Evolutionary conservation across 768 basidiomycete species (phyloP), one percentile per base, ranked within the genome.

Genomic region (Candolleomyces efflorescens): DNA sequence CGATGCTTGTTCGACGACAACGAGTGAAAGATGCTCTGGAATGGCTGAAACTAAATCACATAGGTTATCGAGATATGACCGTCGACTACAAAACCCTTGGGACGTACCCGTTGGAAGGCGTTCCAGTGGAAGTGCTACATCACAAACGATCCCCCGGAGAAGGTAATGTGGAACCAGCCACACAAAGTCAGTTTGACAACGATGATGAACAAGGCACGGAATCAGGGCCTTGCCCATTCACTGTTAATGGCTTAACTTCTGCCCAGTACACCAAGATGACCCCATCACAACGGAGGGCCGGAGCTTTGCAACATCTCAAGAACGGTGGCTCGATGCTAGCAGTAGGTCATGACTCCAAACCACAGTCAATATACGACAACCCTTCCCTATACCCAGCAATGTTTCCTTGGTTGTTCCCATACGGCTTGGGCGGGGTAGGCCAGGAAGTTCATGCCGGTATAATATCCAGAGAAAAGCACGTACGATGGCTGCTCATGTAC

Each of bases 211-310:
- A 18, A 24, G 52, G 52, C 6, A 53, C 52, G 4, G 32, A 38
- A 18, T 49, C 54, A 4, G 75, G 74, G 3, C 54, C 58, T 6
- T 75, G 74, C 62, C 60, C 73, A 0, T 75, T 77, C 59, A 62
- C 67, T 9, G 74, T 78, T 5, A 72, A 76, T 67, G 71, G 72
- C 9, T 20, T 78, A 0, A 69, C 67, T 18, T 73, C 65, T 1
- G 63, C 67, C 12, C 43, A 65, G 6, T 51, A 69, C 23, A 43
- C 59, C 24, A 60, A 62, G 7, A 65, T 69, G 54, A 46, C 62
- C 0, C 41, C 64, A 2, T 56, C 62, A 13, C 55, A 53, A 15
- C 46, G 67, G 0, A 68, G 67, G 32, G 63, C 60, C 3, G 55
- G 55, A 20, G 72, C 71, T 1, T 11, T 70, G 4, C 39, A 64